Evolutionary conservation across 768 basidiomycete species (phyloP).

Genomic region (Kwoniella newhampshirensis): DNA sequence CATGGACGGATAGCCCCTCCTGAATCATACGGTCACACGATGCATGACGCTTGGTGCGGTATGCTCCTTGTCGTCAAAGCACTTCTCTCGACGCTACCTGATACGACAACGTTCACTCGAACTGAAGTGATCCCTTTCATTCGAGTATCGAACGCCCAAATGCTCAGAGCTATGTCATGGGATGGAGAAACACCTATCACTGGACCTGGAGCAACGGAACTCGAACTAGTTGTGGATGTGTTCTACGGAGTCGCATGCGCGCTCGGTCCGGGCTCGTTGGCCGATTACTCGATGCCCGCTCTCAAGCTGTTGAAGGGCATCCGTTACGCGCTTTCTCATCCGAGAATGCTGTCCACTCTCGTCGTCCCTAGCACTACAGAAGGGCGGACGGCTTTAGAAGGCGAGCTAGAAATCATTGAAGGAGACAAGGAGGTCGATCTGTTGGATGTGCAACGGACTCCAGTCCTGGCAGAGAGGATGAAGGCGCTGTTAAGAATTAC

Average conservation of each 20-base stretch:
- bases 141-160: constrained; percentile 78
- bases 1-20: constrained; percentile 67
- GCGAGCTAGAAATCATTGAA: constrained; percentile 45
- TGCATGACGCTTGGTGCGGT: constrained; percentile 76
- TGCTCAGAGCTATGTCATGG: constrained; percentile 75
- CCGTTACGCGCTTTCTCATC: constrained; percentile 87
- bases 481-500: constrained; percentile 71
- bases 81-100: constrained; percentile 66
- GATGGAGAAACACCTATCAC: constrained; percentile 76
- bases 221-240: constrained; percentile 73
- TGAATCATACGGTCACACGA: constrained; percentile 67
- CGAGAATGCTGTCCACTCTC: constrained; percentile 77
- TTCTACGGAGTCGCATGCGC: constrained; percentile 70
- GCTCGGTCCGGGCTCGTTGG: constrained; percentile 59
- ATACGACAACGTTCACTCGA: constrained; percentile 66
- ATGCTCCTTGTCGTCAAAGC: constrained; percentile 79
- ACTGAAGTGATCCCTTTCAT: constrained; percentile 82
- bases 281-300: constrained; percentile 67
- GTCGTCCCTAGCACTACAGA: constrained; percentile 76
- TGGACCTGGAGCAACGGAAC: constrained; percentile 73
- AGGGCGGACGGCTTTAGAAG: constrained; percentile 69
- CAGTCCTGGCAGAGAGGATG: constrained; percentile 69
- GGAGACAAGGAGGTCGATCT: constrained; percentile 57
- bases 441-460: constrained; percentile 67
- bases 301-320: constrained; percentile 78